These are phyloP conservation scores for Capsicum rhomboideum DNA, from an alignment of 257 asterid species.

Conservation along the genomic window DNA sequence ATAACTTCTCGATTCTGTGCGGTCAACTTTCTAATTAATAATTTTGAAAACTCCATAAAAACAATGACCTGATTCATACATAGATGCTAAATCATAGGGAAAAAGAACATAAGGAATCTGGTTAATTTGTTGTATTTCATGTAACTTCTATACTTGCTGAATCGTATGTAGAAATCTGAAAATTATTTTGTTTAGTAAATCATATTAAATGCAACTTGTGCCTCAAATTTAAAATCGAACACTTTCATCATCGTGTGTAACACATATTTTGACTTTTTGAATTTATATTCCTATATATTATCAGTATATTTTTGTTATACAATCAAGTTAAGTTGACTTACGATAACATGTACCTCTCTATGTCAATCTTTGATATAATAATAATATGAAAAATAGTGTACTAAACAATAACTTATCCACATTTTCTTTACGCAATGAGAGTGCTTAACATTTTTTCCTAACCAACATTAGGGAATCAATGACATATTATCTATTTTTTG, in stretches of 20 bases:
- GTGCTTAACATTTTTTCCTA: not conserved
- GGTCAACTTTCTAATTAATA: not conserved
- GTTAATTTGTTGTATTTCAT: not conserved
- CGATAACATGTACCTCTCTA: not conserved
- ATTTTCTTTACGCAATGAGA: no score
- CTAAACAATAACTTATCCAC: no score
- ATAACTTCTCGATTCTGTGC: not conserved
- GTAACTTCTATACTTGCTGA: not conserved
- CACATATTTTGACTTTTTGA: not conserved
- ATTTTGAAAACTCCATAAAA: not conserved
- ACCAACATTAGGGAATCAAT: not conserved
- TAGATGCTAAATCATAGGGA: not conserved
- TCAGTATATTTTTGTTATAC: not conserved
- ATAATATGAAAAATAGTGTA: not conserved
- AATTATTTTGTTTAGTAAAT: not conserved
- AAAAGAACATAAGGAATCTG: not conserved
- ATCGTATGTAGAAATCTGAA: not conserved
- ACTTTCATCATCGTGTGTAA: no score
- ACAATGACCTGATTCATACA: not conserved
- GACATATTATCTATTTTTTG: not conserved
- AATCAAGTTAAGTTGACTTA: not conserved
- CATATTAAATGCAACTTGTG: no score
- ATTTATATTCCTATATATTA: not conserved
- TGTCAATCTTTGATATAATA: not conserved
- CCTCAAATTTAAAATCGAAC: no score